Evolutionary conservation across 305 asterid species (phyloP), one percentile per base, ranked within the genome.

Genomic region (Fraxinus angustifolia): DNA sequence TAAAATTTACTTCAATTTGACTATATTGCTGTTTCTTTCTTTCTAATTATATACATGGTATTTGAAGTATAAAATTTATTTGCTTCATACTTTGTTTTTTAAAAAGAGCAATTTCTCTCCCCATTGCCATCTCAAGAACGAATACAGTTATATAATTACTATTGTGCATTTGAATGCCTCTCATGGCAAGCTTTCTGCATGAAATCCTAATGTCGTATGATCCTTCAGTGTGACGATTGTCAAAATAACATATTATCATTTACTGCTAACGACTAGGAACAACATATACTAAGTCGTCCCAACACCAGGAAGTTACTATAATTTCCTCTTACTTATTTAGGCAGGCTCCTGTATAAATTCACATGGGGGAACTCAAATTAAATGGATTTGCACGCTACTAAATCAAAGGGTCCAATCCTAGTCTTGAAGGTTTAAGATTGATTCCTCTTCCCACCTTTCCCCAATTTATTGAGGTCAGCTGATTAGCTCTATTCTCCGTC

Each of bases 11-110:
- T 65, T 30, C 74, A 68, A 3, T 11, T 30, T 28, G 40, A 68
- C 19, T 30, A 14, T 14, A 28, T 28, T 31, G 75, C 40, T 12
- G 38, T 12, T 65, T 65, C 30, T 26, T 8, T 4, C 73, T 11
- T 65, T 12, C 73, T 65, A 65, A 65, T 65, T 68, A 68, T 68
- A 14, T 3, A 5, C 38, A 28, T 73, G 84, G 36, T 50, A 40
- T 81, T 81, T 78, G 42, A 84, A 74, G 84, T 48, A 50, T 76
- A 31, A 81, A 28, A 77, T 72, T 72, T 58, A 73, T 56, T 33
- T 17, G 38, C 48, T 16, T 38, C 70, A 56, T 30, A 45, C 2
- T 40, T 73, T 2, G 14, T 40, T 10, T 40, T 40, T 8, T 2
- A n/a, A 34, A 68, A 34, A 17, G 5, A 11, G 6, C 38, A 26